phyloP scores from a whole-genome alignment of 169 alveolate species.

The Plasmodium fragile region DNA sequence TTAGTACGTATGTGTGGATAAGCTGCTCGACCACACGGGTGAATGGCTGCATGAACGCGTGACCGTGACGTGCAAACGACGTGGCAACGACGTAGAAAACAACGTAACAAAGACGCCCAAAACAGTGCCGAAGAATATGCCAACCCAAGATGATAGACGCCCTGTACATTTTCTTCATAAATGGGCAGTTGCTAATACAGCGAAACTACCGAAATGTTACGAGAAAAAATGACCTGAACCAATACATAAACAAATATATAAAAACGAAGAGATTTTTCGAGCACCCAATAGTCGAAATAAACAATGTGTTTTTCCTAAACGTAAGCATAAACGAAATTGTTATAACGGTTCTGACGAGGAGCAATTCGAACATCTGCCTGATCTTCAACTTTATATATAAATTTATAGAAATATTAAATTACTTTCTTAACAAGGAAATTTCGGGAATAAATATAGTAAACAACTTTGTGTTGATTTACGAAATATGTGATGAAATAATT shows the following conservation, averaged over 20 bases:
- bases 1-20: not conserved
- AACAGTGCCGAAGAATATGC: not conserved
- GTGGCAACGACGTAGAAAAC: not conserved
- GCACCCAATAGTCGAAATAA: constrained; percentile 61
- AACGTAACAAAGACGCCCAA: not conserved
- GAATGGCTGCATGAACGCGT: not conserved
- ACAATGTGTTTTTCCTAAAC: constrained; percentile 59
- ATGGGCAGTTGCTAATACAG: constrained; percentile 60
- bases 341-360: constrained; percentile 59
- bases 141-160: constrained; percentile 55
- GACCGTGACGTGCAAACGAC: not conserved
- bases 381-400: constrained; percentile 62
- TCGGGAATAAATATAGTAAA: constrained; percentile 87
- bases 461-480: constrained; percentile 97
- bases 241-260: constrained; percentile 42
- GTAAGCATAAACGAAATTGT: constrained; percentile 56
- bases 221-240: constrained; percentile 19
- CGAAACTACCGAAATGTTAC: constrained; percentile 40
- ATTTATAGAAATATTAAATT: constrained; percentile 72
- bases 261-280: constrained; percentile 66
- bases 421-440: constrained; percentile 42
- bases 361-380: constrained; percentile 45
- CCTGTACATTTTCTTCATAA: constrained; percentile 34
- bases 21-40: not conserved
- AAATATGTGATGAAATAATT: constrained; percentile 95